These are phyloP conservation scores for Viola odorata DNA, from an alignment of 345 rosid species.

Conservation along the genomic window DNA sequence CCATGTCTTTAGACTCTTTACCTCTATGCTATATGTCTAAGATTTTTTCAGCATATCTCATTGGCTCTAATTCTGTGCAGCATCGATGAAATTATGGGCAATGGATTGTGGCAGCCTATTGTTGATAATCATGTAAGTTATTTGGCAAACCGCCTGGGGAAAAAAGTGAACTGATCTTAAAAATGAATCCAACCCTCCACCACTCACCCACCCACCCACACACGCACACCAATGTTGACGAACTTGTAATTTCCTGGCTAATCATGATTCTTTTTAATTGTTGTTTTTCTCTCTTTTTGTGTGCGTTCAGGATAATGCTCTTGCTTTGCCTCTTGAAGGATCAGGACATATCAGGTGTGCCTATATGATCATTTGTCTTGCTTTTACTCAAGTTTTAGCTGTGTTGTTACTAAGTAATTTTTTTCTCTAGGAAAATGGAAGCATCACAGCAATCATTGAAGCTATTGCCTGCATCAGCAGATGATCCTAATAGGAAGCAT, in stretches of 20 bases:
- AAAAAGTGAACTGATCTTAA: constrained; percentile 1
- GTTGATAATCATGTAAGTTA: constrained; percentile 51
- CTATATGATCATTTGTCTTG: constrained; percentile 3
- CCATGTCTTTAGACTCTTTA: constrained; percentile 10
- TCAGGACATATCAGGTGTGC: constrained; percentile 53
- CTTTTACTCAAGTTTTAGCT: too few species aligned
- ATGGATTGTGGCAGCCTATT: constrained; percentile 49
- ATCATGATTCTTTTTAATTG: constrained; percentile 14
- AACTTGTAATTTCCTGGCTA: not conserved
- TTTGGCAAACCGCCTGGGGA: constrained; percentile 3
- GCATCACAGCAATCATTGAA: constrained; percentile 53
- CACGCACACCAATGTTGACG: not conserved
- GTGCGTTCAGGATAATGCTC: constrained; percentile 47
- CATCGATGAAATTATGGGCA: constrained; percentile 72
- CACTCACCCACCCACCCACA: too few species aligned
- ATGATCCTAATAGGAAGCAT: constrained; percentile 71
- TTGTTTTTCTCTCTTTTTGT: constrained; percentile 7
- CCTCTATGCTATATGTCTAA: constrained; percentile 1
- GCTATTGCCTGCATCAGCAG: constrained; percentile 62
- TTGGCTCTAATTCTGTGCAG: constrained; percentile 42
- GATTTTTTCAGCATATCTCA: constrained; percentile 9
- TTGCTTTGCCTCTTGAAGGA: constrained; percentile 45
- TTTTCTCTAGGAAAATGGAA: constrained; percentile 57
- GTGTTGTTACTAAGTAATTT: not conserved
- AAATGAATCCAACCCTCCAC: too few species aligned